Percentiles rank a stretch among this genome's conserved stretches.
Conservation (phyloP, 2,329 filamentous ascomycete genomes). For the Aureobasidium lini region DNA sequence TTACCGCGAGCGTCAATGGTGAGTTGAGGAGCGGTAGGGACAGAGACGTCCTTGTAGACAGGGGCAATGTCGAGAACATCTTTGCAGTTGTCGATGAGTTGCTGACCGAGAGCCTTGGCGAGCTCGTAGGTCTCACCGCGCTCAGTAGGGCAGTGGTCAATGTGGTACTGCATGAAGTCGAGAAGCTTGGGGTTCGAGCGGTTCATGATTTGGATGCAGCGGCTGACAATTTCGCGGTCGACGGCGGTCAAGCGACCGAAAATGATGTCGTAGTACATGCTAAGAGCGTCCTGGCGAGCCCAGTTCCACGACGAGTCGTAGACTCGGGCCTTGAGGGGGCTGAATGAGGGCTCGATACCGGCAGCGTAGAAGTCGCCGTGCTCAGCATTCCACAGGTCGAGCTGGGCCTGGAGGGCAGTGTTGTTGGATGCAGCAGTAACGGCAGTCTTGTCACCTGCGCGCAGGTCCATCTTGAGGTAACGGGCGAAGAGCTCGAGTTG, state of each 20-base stretch:
- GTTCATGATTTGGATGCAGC: conserved; percentile 99
- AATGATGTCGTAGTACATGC: conserved; percentile 99
- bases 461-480: conserved; percentile 94
- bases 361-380: conserved; percentile 94
- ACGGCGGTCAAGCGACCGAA: conserved; percentile 89
- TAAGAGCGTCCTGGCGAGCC: conserved; percentile 93
- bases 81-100: conserved; percentile 95
- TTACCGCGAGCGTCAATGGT: conserved; percentile 89
- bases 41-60: conserved; percentile 89
- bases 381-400: conserved; percentile 91
- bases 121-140: conserved; percentile 95
- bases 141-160: conserved; percentile 95
- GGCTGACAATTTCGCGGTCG: conserved; percentile 95
- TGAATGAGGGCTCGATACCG: conserved; percentile 92
- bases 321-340: conserved; percentile 82
- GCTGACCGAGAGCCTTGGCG: conserved; percentile 87
- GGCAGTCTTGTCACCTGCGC: conserved; percentile 91
- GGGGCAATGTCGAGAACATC: conserved; percentile 78
- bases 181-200: conserved; percentile 90
- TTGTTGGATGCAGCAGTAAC: conserved; percentile 78
- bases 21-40: conserved; percentile 87
- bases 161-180: conserved; percentile 99
- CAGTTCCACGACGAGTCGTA: conserved; percentile 99
- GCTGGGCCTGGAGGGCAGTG: conserved; percentile 79
- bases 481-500: conserved; percentile 91